Percentiles rank a stretch among this genome's conserved stretches.
These are phyloP conservation scores for Crassisporium funariophilum DNA, from an alignment of 768 basidiomycete genomes.

Conservation along the genomic window DNA sequence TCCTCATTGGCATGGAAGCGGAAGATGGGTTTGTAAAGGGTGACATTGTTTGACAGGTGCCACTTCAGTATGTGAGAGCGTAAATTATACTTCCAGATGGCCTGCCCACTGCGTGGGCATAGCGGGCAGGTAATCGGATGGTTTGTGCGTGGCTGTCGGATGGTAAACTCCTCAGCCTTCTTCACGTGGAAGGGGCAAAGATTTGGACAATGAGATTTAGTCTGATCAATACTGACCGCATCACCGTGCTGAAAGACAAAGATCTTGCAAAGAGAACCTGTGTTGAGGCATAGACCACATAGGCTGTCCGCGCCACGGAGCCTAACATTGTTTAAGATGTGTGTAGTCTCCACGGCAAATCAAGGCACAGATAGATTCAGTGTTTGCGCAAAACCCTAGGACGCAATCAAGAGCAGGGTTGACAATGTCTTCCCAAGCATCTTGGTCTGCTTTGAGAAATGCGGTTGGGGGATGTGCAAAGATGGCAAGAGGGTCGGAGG, in stretches of 20 bases:
- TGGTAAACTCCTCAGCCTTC: conserved; percentile 9
- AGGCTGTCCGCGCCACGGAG: background rate
- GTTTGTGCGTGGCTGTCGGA: conserved; percentile 21
- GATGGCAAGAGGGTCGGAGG: background rate
- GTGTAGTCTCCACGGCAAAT: conserved; percentile 1
- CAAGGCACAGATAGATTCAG: background rate
- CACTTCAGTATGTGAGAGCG: conserved; percentile 12
- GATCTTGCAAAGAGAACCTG: conserved; percentile 5
- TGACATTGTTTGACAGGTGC: conserved; percentile 10
- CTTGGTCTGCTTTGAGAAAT: background rate
- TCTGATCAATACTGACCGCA: conserved; percentile 3
- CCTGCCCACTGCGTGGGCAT: conserved; percentile 14
- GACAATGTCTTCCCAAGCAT: conserved; percentile 2
- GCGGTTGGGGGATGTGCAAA: background rate
- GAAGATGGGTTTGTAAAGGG: conserved; percentile 4
- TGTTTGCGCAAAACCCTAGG: background rate
- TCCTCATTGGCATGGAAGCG: background rate
- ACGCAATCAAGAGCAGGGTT: background rate
- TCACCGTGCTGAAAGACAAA: conserved; percentile 2
- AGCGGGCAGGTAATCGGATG: conserved; percentile 20
- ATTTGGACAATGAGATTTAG: conserved; percentile 10
- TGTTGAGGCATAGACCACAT: conserved; percentile 8
- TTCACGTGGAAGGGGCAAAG: conserved; percentile 9
- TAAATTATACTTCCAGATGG: conserved; percentile 25
- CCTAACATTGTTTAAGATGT: background rate